phyloP scores from a whole-genome alignment of 2,329 filamentous ascomycete species.

The Diaporthe citriasiana region DNA sequence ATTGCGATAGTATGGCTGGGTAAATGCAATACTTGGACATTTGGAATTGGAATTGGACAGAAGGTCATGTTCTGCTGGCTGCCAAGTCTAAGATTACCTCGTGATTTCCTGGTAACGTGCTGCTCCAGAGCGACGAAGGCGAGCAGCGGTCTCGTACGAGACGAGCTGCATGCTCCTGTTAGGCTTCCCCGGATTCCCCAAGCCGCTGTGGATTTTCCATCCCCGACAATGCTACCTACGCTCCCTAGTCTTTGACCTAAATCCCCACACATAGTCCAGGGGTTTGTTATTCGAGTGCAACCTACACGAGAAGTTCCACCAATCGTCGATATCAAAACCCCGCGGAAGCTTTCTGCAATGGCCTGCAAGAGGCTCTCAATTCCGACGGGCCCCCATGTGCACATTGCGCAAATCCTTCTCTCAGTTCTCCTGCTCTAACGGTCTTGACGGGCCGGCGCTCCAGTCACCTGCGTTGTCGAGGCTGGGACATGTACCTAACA shows the following conservation, averaged over 20 bases:
- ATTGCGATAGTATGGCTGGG: too few relatives aligned
- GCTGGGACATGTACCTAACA: neutral
- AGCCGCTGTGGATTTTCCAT: conserved; percentile 16
- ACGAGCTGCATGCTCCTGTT: conserved; percentile 22
- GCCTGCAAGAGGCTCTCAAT: neutral
- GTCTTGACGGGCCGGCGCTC: conserved; percentile 37
- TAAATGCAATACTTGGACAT: neutral
- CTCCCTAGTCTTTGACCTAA: neutral
- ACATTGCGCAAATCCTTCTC: conserved; percentile 4
- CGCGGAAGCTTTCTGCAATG: conserved; percentile 8
- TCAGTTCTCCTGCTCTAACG: conserved; percentile 18
- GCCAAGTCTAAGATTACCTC: neutral
- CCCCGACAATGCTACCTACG: neutral
- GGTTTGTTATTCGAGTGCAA: conserved; percentile 1
- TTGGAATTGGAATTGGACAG: rapidly evolving
- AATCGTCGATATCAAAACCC: conserved; percentile 29
- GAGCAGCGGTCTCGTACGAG: conserved; percentile 1
- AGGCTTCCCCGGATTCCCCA: conserved; percentile 39
- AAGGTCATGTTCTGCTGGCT: too few relatives aligned
- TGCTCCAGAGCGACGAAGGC: neutral
- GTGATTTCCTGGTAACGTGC: neutral
- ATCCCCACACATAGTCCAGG: conserved; percentile 37
- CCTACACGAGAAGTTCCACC: conserved; percentile 40
- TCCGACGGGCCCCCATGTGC: conserved; percentile 5
- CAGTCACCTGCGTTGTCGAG: conserved; percentile 29